These are phyloP conservation scores for Pueraria montana DNA, from an alignment of 306 rosid genomes.

Conservation along the genomic window DNA sequence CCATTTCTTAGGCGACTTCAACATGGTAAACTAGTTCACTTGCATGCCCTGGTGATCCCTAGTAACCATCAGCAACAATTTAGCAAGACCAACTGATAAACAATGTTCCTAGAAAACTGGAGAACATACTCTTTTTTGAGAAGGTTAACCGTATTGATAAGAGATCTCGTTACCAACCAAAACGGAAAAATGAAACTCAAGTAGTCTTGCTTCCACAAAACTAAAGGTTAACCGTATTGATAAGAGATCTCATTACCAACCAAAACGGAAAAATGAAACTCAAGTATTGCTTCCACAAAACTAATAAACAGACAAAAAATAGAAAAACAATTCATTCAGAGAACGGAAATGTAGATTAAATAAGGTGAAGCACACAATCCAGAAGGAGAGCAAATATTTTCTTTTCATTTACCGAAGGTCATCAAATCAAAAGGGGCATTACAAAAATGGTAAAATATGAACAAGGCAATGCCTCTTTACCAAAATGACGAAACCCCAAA, in stretches of 20 bases:
- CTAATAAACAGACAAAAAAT: background rate
- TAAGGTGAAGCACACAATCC: slow-evolving; percentile 7
- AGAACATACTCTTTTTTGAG: background rate
- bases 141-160: too few species aligned
- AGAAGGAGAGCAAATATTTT: slow-evolving; percentile 19
- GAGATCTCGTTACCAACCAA: background rate
- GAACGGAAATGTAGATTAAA: slow-evolving; percentile 3
- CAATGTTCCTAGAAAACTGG: background rate
- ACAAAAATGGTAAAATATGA: slow-evolving; percentile 38
- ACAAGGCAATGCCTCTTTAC: slow-evolving; percentile 50
- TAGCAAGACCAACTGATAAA: slow-evolving; percentile 17
- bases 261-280: background rate
- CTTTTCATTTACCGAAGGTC: slow-evolving; percentile 25
- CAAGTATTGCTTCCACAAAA: slow-evolving; percentile 11
- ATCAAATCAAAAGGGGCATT: slow-evolving; percentile 25
- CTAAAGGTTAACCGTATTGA: background rate
- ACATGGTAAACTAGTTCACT: slow-evolving; percentile 8
- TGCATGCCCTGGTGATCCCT: background rate
- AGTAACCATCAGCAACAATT: slow-evolving; percentile 21
- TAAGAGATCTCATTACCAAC: background rate
- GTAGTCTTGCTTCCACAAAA: slow-evolving; percentile 3
- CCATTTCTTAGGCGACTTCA: slow-evolving; percentile 11
- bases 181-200: background rate
- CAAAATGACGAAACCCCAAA: background rate
- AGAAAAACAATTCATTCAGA: slow-evolving; percentile 33